Evolutionary conservation across 2,329 filamentous ascomycete species (phyloP).

Genomic region (Talaromyces amestolkiae): DNA sequence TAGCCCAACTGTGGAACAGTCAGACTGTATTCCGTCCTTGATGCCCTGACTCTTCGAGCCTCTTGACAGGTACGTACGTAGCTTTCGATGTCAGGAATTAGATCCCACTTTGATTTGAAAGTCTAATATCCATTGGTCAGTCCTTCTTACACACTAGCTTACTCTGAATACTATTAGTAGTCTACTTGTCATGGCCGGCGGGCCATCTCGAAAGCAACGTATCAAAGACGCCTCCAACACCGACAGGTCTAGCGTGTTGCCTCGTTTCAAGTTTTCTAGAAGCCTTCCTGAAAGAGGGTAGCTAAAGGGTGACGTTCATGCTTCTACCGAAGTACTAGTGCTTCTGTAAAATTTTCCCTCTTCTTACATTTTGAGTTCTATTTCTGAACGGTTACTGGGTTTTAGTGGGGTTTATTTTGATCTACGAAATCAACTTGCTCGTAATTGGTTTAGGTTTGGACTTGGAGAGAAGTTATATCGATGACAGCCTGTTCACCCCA

Average conservation of each 20-base stretch:
- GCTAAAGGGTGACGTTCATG: constrained; percentile 12
- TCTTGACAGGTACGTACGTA: neutral
- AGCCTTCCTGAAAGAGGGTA: constrained; percentile 15
- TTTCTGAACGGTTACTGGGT: neutral
- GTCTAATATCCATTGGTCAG: neutral
- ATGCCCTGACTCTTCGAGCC: neutral
- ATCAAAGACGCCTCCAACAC: neutral
- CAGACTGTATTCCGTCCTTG: constrained; percentile 31
- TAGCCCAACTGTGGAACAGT: constrained; percentile 3
- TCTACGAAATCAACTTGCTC: neutral
- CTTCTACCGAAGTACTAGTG: constrained; percentile 1
- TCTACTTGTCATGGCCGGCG: neutral
- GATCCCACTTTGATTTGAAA: neutral
- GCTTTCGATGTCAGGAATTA: neutral
- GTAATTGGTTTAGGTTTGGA: neutral
- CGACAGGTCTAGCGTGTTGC: constrained; percentile 9
- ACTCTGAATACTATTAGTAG: neutral
- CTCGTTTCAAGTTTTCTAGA: constrained; percentile 19
- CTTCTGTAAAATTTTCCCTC: neutral
- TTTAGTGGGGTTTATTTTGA: neutral
- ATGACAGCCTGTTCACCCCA: neutral
- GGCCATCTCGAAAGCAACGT: constrained; percentile 2
- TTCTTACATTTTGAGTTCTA: constrained; percentile 6
- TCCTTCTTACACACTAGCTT: neutral
- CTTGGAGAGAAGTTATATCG: neutral